Conservation (phyloP, 139 green algal genomes). For the Coccomyxa sp. region DNA sequence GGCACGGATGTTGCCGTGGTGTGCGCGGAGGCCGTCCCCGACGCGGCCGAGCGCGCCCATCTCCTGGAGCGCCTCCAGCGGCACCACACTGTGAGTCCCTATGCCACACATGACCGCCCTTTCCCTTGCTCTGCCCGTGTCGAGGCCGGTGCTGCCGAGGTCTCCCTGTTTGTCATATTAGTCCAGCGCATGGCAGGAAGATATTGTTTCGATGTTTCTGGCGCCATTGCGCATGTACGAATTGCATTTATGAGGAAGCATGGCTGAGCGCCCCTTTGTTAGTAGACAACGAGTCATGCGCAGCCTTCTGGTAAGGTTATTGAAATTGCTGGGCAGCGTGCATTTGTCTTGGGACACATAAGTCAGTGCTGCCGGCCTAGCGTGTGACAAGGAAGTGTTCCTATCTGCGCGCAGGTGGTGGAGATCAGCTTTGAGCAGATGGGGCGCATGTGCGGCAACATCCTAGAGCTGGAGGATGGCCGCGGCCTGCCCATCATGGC, state of each 20-base stretch:
- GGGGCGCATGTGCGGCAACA: constrained; percentile 86
- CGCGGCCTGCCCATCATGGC: constrained; percentile 80
- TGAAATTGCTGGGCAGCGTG: too few relatives aligned
- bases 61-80: constrained; percentile 50
- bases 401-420: constrained; percentile 53
- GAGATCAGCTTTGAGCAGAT: constrained; percentile 87
- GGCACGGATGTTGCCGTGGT: constrained; percentile 87
- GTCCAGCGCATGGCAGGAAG: not conserved
- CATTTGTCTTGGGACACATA: too few relatives aligned
- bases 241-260: not conserved
- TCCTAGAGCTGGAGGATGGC: constrained; percentile 83
- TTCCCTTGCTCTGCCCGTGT: not conserved
- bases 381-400: too few relatives aligned
- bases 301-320: not conserved
- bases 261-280: not conserved
- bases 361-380: too few relatives aligned
- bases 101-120: not conserved
- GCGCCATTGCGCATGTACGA: not conserved
- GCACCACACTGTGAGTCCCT: constrained; percentile 34
- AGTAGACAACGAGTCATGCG: too few relatives aligned
- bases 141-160: not conserved
- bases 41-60: constrained; percentile 61
- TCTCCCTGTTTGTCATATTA: not conserved
- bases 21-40: constrained; percentile 73
- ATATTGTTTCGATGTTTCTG: not conserved